These are phyloP conservation scores for Botrytis cinerea DNA, from an alignment of 2,329 filamentous ascomycete species.

Conservation along the genomic window DNA sequence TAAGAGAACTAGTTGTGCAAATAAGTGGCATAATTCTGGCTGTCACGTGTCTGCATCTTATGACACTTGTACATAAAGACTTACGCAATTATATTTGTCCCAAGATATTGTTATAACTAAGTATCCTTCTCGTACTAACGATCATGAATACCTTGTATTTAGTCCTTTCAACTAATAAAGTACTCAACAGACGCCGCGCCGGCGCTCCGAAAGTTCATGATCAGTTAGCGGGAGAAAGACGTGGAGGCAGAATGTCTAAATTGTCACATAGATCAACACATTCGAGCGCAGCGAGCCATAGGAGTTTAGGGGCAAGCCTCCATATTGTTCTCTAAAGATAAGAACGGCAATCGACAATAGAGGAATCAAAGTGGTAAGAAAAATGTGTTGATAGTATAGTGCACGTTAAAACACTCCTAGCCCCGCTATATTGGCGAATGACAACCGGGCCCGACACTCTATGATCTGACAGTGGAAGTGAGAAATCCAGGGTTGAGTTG, in stretches of 20 bases:
- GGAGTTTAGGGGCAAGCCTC: background rate
- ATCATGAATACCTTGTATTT: background rate
- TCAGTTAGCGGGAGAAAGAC: background rate
- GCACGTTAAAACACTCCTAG: background rate
- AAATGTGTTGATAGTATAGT: background rate
- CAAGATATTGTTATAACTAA: background rate
- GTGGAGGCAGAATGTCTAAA: background rate
- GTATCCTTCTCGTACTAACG: background rate
- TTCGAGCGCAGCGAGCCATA: background rate
- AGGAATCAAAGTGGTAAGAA: background rate
- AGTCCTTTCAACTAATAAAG: background rate
- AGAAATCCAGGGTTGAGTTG: background rate
- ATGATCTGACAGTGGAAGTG: background rate
- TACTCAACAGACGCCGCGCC: background rate
- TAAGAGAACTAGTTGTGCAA: background rate
- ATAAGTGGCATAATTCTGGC: background rate
- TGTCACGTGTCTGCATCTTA: background rate
- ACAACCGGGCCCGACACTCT: background rate
- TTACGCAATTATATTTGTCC: background rate
- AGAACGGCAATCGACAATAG: rapidly evolving
- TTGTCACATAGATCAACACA: background rate
- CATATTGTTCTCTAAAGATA: background rate
- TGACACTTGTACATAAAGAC: background rate
- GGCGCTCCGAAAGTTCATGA: too few species aligned
- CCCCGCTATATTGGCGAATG: background rate